Base-by-base conservation (phyloP, 805 yeast species). In the Yarrowia hollandica region DNA sequence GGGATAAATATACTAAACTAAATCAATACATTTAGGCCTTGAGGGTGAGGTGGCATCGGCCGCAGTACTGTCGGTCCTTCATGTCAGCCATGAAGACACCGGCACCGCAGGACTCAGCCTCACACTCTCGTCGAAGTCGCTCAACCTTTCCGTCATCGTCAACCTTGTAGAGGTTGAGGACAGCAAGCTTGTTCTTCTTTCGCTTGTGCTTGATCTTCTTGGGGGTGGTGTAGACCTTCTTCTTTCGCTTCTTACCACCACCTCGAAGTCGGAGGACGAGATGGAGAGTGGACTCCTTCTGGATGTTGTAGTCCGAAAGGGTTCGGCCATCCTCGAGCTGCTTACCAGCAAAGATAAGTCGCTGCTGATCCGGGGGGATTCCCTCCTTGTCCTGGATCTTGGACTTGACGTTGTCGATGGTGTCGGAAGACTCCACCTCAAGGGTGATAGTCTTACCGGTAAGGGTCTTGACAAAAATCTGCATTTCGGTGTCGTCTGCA, bases 161-260 rank as follows among this genome's bases (percentile, higher is more conserved):
- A 74, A 94, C 97, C 86, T 92, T 91, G 90, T 91, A 94, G 94
- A 92, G 94, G 77, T 95, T 90, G 79, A 94, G 88, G 79, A 94
- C 97, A 80, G 97, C 98, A 76, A 94, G 85, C 88, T 94, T 94
- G 81, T 88, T 89, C 85, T 92, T 94, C 89, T 88, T 94, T 88
- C 90, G 97, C 88, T 90, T 91, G 95, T 94, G 98, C 83, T 82
- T 89, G 83, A 94, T 89, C 88, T 91, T 95, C 91, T 94, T 94
- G 84, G 99, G 99, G 77, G 98, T 92, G 82, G 98, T 92, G 92
- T 92, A 94, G 77, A 90, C 97, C 97, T 94, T 94, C 94, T 94
- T 94, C 86, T 96, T 92, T 94, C 94, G 94, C 89, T 91, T 94
- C 84, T 96, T 96, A 81, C 96, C 97, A 78, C 98, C 98, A 77